Evolutionary conservation across 179 eudicot genomes (phyloP), one percentile per base, ranked within the genome.

Genomic region (Beta corolliflora): DNA sequence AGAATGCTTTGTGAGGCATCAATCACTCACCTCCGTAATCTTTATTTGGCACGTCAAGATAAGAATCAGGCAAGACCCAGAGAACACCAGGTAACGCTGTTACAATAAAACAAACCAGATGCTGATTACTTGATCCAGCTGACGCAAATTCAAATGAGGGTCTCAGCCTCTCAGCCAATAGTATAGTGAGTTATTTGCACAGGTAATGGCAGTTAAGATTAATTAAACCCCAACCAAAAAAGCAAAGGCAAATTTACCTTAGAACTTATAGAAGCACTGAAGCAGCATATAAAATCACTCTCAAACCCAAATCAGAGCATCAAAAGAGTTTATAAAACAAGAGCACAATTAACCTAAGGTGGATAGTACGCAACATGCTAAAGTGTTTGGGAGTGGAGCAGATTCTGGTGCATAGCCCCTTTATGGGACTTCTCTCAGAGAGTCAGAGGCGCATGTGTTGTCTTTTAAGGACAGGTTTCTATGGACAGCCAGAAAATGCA

Each of bases 41-140:
- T 87, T 95, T 93, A 88, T 92, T 94, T 72, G 98, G 98, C 72
- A 94, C 99, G 78, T 95, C 99, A 56, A 93, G 95, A 85, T 95
- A 95, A 73, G 99, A 95, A 86, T 95, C 99, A 63, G 99, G 99
- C 84, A 95, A 87, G 71, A 95, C 99, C 98, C 99, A 95, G 50
- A 95, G 83, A 65, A 93, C 99, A 78, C 91, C 94, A 71, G 99
- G 97, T 52, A 91, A 72, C 13, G 80, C 99, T 95, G 87, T 82
- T 58, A 85, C 46, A 63, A 77, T 4, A 70, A 75, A 67, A 55
- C 16, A 81, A 23, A 64, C 50, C 50, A 68, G 19, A 44, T 48
- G 14, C 16, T 60, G 77, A 55, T 80, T 53, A 75, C 23, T 44
- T 54, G 29, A 65, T 68, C 66, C 61, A 75, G 73, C 78, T 29